Percentiles rank a stretch among this genome's conserved stretches.
phyloP scores from a whole-genome alignment of 1,284 basidiomycete species.

The Waitea zeae region DNA sequence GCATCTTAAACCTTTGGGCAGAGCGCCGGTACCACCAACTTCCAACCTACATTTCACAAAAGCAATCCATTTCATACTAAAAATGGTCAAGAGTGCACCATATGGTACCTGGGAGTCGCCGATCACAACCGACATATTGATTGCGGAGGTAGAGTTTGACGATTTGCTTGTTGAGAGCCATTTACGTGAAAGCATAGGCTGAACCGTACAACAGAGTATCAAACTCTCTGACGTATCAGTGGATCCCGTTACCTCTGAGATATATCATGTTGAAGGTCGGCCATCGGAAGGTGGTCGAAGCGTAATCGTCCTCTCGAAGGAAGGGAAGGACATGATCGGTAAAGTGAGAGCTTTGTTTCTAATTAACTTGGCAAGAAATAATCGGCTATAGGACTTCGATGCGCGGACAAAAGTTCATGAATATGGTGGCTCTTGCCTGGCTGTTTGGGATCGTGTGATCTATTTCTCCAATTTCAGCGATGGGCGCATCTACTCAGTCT shows the following conservation, averaged over 20 bases:
- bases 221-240: too few relatives aligned
- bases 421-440: conserved; percentile 29
- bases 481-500: conserved; percentile 27
- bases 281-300: conserved; percentile 42
- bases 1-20: too few relatives aligned
- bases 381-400: conserved; percentile 35
- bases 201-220: too few relatives aligned
- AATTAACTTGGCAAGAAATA: too few relatives aligned
- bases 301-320: conserved; percentile 33
- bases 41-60: too few relatives aligned
- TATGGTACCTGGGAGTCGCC: conserved; percentile 47
- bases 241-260: conserved; percentile 28
- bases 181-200: too few relatives aligned
- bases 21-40: too few relatives aligned
- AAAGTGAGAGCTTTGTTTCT: too few relatives aligned
- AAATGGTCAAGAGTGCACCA: conserved; percentile 21
- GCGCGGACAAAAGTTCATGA: conserved; percentile 41
- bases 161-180: conserved; percentile 38
- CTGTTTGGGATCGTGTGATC: conserved; percentile 25
- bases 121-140: conserved; percentile 27
- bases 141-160: conserved; percentile 11
- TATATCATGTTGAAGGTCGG: conserved; percentile 46
- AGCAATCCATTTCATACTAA: too few relatives aligned
- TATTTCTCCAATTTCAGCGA: conserved; percentile 42
- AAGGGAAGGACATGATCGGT: conserved; percentile 29